Conservation (phyloP, 805 yeast genomes). For the Starmerella lactis-condensi region DNA sequence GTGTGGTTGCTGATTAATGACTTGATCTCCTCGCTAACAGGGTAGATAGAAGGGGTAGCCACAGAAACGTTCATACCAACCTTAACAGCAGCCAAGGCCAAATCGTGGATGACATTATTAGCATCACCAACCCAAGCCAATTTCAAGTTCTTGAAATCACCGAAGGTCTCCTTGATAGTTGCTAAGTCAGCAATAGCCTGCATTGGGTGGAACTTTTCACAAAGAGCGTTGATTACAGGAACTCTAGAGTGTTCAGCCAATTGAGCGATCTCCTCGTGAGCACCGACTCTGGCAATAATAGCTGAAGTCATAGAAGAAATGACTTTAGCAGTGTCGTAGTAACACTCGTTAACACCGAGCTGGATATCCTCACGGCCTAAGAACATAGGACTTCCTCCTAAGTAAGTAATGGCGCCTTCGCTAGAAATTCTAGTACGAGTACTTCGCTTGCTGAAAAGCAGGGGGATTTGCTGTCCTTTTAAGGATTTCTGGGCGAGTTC, state of each 20-base stretch:
- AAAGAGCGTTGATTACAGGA: constrained; percentile 82
- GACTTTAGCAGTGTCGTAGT: constrained; percentile 75
- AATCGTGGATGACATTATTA: constrained; percentile 85
- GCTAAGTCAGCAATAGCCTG: constrained; percentile 86
- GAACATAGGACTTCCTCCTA: constrained; percentile 94
- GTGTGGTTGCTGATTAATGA: constrained; percentile 36
- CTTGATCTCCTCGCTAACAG: constrained; percentile 39
- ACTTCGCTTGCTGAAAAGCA: constrained; percentile 77
- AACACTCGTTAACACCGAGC: constrained; percentile 81
- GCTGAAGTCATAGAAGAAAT: constrained; percentile 93
- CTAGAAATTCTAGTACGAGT: constrained; percentile 88
- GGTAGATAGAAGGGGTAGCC: constrained; percentile 65
- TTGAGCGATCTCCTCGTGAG: constrained; percentile 63
- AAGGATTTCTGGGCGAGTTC: constrained; percentile 33
- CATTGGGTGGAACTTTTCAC: constrained; percentile 85
- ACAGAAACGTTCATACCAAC: constrained; percentile 65
- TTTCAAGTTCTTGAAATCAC: constrained; percentile 33
- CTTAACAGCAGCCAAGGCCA: constrained; percentile 72
- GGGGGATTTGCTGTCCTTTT: constrained; percentile 63
- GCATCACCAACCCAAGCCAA: constrained; percentile 95
- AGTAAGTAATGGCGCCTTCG: constrained; percentile 83
- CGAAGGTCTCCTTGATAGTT: constrained; percentile 51
- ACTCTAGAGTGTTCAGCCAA: constrained; percentile 63
- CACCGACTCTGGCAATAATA: constrained; percentile 85
- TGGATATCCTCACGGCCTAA: constrained; percentile 93